These are phyloP conservation scores for Ilyonectria robusta DNA, from an alignment of 2,329 filamentous ascomycete species.

Conservation along the genomic window DNA sequence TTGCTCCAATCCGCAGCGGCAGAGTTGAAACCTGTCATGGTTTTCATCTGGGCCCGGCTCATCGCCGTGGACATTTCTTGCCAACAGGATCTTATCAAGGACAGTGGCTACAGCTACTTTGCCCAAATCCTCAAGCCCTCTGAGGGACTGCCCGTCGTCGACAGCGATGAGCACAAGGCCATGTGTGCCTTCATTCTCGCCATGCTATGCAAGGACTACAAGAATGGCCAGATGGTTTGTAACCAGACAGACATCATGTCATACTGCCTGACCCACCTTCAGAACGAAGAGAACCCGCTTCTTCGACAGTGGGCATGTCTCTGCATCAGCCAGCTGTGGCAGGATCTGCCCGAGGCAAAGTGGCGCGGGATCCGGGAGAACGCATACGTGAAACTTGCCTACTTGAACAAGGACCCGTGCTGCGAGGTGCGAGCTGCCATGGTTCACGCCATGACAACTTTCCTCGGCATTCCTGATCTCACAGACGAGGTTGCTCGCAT, in stretches of 20 bases:
- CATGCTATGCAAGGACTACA: conserved; percentile 96
- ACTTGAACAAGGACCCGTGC: conserved; percentile 85
- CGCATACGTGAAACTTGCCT: conserved; percentile 85
- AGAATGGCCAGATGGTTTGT: conserved; percentile 91
- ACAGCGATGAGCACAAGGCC: conserved; percentile 93
- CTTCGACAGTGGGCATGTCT: conserved; percentile 96
- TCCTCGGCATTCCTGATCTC: conserved; percentile 92
- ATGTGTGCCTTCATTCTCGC: conserved; percentile 99
- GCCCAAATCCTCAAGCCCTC: conserved; percentile 90
- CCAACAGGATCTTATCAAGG: conserved; percentile 93
- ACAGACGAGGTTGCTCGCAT: conserved; percentile 92
- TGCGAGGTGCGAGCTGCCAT: conserved; percentile 95
- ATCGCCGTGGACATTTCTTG: conserved; percentile 95
- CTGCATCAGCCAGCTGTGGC: conserved; percentile 95
- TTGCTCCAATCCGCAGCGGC: conserved; percentile 93
- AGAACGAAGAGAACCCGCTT: conserved; percentile 88
- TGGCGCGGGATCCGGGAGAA: conserved; percentile 94
- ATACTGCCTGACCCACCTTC: conserved; percentile 86
- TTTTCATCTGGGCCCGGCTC: conserved; percentile 98
- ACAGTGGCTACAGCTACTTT: conserved; percentile 98
- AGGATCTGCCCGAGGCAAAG: conserved; percentile 91
- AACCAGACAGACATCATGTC: conserved; percentile 92
- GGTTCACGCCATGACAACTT: conserved; percentile 93
- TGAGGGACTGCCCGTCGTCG: conserved; percentile 86
- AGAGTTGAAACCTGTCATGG: conserved; percentile 98